Evolutionary conservation across 345 rosid species (phyloP).

Genomic region (rapeseed (Brassica napus)): DNA sequence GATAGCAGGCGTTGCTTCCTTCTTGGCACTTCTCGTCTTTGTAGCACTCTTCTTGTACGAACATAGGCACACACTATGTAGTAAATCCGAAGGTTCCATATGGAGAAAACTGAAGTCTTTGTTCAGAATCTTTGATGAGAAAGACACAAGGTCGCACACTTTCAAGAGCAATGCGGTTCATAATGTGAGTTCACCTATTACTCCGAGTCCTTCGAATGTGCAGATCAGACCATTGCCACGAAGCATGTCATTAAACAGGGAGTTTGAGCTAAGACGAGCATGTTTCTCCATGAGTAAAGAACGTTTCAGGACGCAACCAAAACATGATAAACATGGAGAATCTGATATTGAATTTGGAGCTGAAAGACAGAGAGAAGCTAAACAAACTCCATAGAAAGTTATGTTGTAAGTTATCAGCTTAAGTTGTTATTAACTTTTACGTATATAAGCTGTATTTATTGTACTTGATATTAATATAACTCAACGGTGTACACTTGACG

Average conservation of each 20-base stretch:
- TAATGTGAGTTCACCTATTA: constrained; percentile 29
- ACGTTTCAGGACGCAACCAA: not conserved
- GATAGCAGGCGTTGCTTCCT: constrained; percentile 43
- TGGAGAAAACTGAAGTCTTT: constrained; percentile 30
- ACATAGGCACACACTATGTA: not conserved
- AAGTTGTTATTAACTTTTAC: not conserved
- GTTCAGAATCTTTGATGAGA: constrained; percentile 38
- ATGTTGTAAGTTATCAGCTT: not conserved
- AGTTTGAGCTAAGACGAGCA: constrained; percentile 27
- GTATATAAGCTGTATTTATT: not conserved
- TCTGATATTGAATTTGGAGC: constrained; percentile 12
- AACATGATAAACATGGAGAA: constrained; percentile 4
- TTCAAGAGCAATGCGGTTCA: constrained; percentile 31
- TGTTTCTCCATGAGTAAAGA: constrained; percentile 4
- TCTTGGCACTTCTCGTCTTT: constrained; percentile 39
- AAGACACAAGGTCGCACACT: constrained; percentile 41
- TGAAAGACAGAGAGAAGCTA: not conserved
- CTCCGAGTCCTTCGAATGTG: constrained; percentile 24
- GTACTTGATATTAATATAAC: not conserved
- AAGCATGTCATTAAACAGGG: constrained; percentile 12
- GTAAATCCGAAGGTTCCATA: constrained; percentile 30
- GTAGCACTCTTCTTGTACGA: constrained; percentile 26
- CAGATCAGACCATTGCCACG: constrained; percentile 23
- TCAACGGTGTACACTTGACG: not conserved
- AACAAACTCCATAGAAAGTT: not conserved